Percentiles rank a stretch among this genome's conserved stretches.
Conservation (phyloP, 2,329 filamentous ascomycete genomes). For the Penicillium occitanis region DNA sequence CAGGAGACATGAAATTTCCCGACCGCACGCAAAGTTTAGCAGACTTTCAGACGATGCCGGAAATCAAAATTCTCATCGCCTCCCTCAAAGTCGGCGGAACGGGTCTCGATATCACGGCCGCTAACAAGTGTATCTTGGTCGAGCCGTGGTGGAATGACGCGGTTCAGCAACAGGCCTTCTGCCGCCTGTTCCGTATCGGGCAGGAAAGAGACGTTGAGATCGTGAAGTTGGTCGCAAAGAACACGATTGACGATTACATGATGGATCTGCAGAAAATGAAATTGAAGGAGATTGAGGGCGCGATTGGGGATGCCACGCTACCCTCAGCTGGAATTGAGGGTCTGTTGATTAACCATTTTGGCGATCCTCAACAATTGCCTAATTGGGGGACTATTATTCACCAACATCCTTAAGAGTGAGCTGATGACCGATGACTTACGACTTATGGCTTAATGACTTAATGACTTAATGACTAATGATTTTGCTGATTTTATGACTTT, state of each 20-base stretch:
- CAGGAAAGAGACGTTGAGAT: constrained; percentile 62
- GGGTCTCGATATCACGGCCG: constrained; percentile 61
- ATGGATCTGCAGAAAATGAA: constrained; percentile 58
- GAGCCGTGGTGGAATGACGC: constrained; percentile 64
- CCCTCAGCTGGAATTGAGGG: constrained; percentile 21
- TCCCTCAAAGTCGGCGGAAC: constrained; percentile 58
- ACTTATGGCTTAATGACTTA: background rate
- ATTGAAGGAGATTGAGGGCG: constrained; percentile 27
- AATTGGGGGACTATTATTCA: background rate
- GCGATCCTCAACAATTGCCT: constrained; percentile 18
- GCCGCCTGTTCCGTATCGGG: constrained; percentile 64
- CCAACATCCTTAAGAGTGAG: constrained; percentile 8
- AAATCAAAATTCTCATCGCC: constrained; percentile 53
- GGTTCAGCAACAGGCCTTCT: constrained; percentile 59
- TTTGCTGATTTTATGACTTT: background rate
- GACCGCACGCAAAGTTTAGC: constrained; percentile 49
- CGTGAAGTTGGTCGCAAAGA: constrained; percentile 56
- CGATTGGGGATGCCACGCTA: constrained; percentile 28
- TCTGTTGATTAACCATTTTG: constrained; percentile 32
- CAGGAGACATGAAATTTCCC: constrained; percentile 48
- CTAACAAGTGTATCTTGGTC: constrained; percentile 57
- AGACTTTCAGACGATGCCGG: constrained; percentile 44
- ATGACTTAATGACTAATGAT: background rate
- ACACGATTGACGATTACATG: constrained; percentile 61
- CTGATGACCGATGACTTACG: background rate